A percentile compares a stretch with the other conserved stretches of the same genome.
These are phyloP conservation scores for Picea glauca DNA, from an alignment of 75 land plant genomes.

Conservation along the genomic window DNA sequence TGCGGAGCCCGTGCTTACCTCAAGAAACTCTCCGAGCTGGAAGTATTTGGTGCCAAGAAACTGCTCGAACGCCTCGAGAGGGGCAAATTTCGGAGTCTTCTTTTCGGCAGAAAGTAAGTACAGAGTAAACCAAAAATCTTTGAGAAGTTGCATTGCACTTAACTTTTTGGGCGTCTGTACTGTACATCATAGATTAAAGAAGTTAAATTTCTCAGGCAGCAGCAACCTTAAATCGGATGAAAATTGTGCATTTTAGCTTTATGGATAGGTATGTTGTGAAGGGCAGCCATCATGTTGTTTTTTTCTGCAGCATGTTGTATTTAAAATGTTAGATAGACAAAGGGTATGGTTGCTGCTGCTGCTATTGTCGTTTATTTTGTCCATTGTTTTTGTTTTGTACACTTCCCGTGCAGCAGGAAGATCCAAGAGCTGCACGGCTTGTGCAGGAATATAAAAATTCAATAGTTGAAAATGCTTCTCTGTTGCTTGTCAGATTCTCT, in stretches of 20 bases:
- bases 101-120: conserved; percentile 43
- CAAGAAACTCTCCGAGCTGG: conserved; percentile 67
- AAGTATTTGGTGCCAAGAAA: conserved; percentile 62
- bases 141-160: too few relatives aligned
- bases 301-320: background rate
- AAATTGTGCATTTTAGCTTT: too few relatives aligned
- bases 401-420: background rate
- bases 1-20: conserved; percentile 65
- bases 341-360: too few relatives aligned
- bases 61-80: conserved; percentile 49
- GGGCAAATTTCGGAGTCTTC: conserved; percentile 36
- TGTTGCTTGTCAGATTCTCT: too few relatives aligned
- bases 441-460: conserved; percentile 4
- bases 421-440: conserved; percentile 6
- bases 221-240: too few relatives aligned
- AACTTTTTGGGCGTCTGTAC: too few relatives aligned
- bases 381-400: background rate
- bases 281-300: background rate
- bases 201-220: too few relatives aligned
- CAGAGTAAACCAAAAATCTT: too few relatives aligned
- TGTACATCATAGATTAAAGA: too few relatives aligned
- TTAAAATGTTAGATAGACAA: background rate
- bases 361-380: background rate
- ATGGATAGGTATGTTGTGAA: too few relatives aligned
- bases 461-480: too few relatives aligned